Conservation (phyloP, 2,329 filamentous ascomycete species). For the Spiromastix sp. region DNA sequence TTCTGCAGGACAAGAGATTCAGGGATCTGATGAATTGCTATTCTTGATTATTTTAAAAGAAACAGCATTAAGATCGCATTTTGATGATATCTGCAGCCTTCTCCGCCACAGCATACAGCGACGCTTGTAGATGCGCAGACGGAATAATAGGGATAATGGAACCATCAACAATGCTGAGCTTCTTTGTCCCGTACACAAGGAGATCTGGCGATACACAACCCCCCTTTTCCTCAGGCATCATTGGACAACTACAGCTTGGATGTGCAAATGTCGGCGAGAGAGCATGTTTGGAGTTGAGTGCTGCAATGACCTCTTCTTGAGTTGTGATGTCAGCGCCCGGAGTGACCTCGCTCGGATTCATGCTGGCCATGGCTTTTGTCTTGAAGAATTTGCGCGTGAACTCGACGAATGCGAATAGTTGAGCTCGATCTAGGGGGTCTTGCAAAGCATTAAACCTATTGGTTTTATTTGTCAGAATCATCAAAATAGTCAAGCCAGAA, state of each 20-base stretch:
- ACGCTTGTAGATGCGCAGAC: slow-evolving; percentile 26
- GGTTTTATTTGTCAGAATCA: no score
- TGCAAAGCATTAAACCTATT: slow-evolving; percentile 9
- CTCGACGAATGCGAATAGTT: slow-evolving; percentile 7
- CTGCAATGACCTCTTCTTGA: slow-evolving; percentile 9
- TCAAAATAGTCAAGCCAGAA: no score
- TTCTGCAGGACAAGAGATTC: no score
- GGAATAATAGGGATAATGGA: slow-evolving; percentile 26
- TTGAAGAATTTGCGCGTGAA: slow-evolving; percentile 10
- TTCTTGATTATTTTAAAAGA: no score
- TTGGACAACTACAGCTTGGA: slow-evolving; percentile 21
- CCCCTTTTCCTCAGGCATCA: slow-evolving; percentile 20
- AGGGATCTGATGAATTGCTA: no score
- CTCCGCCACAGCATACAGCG: slow-evolving; percentile 27
- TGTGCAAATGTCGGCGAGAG: slow-evolving; percentile 15
- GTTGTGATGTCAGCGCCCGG: slow-evolving; percentile 9
- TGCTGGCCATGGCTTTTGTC: slow-evolving; percentile 3
- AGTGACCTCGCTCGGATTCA: slow-evolving; percentile 8
- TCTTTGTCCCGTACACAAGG: slow-evolving; percentile 21
- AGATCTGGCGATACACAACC: slow-evolving; percentile 23
- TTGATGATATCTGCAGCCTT: slow-evolving; percentile 21
- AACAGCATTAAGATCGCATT: no score
- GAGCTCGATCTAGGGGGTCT: slow-evolving; percentile 13
- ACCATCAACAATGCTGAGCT: slow-evolving; percentile 26
- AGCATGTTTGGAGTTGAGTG: slow-evolving; percentile 1